Base-by-base conservation (phyloP, 768 basidiomycete genomes). In the Boletus rufocinnamomeus region DNA sequence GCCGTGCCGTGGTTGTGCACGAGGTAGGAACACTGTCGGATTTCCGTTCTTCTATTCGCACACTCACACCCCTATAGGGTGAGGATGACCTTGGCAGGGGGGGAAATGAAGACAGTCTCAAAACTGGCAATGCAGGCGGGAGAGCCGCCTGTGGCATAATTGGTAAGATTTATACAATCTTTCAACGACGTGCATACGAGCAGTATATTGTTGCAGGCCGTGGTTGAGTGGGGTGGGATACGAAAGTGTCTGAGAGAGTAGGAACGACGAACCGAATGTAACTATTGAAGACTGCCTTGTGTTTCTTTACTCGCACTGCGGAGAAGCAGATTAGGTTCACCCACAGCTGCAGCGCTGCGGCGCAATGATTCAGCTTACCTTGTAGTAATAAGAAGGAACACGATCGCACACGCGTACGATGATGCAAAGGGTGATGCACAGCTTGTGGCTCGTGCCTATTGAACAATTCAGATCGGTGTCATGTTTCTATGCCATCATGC, bases 81-180 rank as follows among this genome's bases (percentile, higher is more conserved):
- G 82, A 82, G 19, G 92, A 94, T 67, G 92, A 94, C 66, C 79
- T 93, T 50, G 92, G 91, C n/a, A 77, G 73, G 59, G 89, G 89
- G 17, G 77, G 75, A 43, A 79, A 87, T 65, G 76, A 82, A 30
- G 89, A 91, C 62, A 88, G 87, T 23, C 75, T 86, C 56, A 89
- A 83, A 69, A 93, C 89, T 4, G 91, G 91, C 10, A 89, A 93
- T 67, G 87, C 91, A 17, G 87, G 88, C 13, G 84, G 78, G 32
- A 79, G 90, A 56, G 80, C 83, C n/a, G 91, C 92, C 14, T 93
- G 92, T 67, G 91, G 91, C 64, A 83, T 93, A 51, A 89, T 93
- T 63, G 89, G 88, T 83, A 70, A 56, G 71, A 58, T 54, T 47
- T 49, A 52, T 44, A 38, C 57, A 44, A 40, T 56, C 48, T 23